Conservation (phyloP, 2,329 filamentous ascomycete genomes). For the Aphanocladium album region DNA sequence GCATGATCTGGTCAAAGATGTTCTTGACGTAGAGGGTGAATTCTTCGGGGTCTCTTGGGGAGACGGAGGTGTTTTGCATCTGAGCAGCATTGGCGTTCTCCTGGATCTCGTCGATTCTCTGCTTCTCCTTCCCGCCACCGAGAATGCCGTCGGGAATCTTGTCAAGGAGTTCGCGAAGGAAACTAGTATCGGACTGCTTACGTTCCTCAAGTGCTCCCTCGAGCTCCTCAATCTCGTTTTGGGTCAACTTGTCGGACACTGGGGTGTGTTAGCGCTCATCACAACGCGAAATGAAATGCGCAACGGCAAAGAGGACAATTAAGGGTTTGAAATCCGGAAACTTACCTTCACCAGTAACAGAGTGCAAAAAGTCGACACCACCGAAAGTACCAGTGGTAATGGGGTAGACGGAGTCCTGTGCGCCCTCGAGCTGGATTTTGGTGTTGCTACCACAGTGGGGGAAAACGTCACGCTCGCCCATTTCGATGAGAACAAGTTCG, state of each 20-base stretch:
- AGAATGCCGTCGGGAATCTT: conserved; percentile 79
- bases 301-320: too few species aligned
- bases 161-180: conserved; percentile 73
- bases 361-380: conserved; percentile 90
- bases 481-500: conserved; percentile 71
- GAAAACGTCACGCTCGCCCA: conserved; percentile 78
- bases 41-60: conserved; percentile 75
- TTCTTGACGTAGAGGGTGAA: conserved; percentile 73
- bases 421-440: conserved; percentile 64
- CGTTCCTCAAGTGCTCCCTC: conserved; percentile 73
- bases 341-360: conserved; percentile 65
- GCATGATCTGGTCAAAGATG: conserved; percentile 75
- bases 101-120: conserved; percentile 75
- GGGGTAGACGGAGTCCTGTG: conserved; percentile 65
- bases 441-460: conserved; percentile 79
- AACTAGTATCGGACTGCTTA: conserved; percentile 60
- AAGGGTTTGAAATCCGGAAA: too few species aligned
- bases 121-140: conserved; percentile 66
- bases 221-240: conserved; percentile 84
- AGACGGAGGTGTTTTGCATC: conserved; percentile 68
- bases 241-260: conserved; percentile 84
- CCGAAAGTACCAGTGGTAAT: conserved; percentile 89
- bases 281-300: neutral
- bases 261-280: conserved; percentile 16
- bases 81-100: conserved; percentile 68